These are phyloP conservation scores for Wickerhamomyces alni DNA, from an alignment of 805 yeast species.

Conservation along the genomic window DNA sequence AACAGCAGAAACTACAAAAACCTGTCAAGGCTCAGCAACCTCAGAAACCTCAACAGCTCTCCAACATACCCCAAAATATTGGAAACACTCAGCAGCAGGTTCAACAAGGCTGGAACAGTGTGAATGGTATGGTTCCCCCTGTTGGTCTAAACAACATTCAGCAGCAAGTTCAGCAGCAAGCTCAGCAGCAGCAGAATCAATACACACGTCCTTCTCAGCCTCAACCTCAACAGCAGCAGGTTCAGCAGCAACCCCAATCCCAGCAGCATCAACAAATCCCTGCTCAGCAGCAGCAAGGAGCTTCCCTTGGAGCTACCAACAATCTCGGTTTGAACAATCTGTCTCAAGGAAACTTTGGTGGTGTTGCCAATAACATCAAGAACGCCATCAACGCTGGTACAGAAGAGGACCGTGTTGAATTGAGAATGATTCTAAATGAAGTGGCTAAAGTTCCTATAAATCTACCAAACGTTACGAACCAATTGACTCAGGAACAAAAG, in stretches of 20 bases:
- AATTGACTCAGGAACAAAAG: constrained; percentile 60
- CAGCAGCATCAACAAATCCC: background rate
- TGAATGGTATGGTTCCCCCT: background rate
- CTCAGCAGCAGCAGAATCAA: background rate
- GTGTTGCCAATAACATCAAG: constrained; percentile 11
- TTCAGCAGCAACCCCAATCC: too few relatives aligned
- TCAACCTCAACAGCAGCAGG: too few relatives aligned
- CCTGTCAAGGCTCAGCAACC: too few relatives aligned
- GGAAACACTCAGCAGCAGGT: background rate
- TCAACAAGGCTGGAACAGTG: too few relatives aligned
- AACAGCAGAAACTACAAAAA: constrained; percentile 8
- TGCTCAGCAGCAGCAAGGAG: background rate
- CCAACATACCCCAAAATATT: too few relatives aligned
- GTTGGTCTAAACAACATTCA: background rate
- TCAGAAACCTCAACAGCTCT: too few relatives aligned
- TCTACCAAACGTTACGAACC: constrained; percentile 57
- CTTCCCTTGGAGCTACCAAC: background rate
- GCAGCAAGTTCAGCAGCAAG: constrained; percentile 11
- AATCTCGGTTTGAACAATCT: constrained; percentile 5
- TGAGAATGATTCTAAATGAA: constrained; percentile 62
- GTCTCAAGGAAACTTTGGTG: constrained; percentile 8
- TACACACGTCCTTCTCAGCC: background rate
- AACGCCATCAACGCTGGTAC: constrained; percentile 31
- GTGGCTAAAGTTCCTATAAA: constrained; percentile 62
- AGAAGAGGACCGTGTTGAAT: constrained; percentile 56